Evolutionary conservation across 2,329 filamentous ascomycete species (phyloP).

Genomic region (Colletotrichum viniferum): DNA sequence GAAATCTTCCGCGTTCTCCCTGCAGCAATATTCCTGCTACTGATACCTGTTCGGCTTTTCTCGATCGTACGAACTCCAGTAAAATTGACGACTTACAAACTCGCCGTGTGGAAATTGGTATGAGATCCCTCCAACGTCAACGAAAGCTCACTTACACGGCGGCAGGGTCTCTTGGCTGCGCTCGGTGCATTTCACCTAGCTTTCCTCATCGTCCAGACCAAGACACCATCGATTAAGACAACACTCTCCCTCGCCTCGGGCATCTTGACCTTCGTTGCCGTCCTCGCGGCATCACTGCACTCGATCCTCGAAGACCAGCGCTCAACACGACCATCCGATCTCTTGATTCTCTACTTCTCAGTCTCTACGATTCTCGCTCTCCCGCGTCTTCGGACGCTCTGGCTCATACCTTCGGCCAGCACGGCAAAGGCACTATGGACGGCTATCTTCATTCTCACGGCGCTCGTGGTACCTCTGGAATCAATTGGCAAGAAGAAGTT

Average conservation of each 20-base stretch:
- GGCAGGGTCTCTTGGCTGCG: neutral
- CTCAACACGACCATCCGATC: neutral
- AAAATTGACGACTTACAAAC: neutral
- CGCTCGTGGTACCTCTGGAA: slow-evolving; percentile 20
- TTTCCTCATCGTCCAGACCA: neutral
- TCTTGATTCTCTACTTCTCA: neutral
- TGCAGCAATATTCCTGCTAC: neutral
- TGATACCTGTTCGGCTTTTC: neutral
- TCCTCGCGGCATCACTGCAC: neutral
- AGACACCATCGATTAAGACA: neutral
- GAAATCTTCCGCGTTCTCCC: neutral
- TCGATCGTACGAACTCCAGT: neutral
- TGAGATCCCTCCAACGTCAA: neutral
- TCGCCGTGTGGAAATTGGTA: neutral
- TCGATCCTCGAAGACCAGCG: slow-evolving; percentile 1
- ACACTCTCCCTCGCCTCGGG: neutral
- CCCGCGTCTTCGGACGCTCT: neutral
- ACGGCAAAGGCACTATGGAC: neutral
- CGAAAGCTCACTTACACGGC: neutral
- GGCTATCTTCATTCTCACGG: neutral
- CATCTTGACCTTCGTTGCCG: neutral
- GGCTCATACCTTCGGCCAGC: neutral
- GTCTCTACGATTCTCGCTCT: neutral
- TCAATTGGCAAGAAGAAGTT: slow-evolving; percentile 23
- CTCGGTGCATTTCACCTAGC: neutral